These are phyloP conservation scores for Penicillium frequentans DNA, from an alignment of 2,329 filamentous ascomycete species.

Conservation along the genomic window DNA sequence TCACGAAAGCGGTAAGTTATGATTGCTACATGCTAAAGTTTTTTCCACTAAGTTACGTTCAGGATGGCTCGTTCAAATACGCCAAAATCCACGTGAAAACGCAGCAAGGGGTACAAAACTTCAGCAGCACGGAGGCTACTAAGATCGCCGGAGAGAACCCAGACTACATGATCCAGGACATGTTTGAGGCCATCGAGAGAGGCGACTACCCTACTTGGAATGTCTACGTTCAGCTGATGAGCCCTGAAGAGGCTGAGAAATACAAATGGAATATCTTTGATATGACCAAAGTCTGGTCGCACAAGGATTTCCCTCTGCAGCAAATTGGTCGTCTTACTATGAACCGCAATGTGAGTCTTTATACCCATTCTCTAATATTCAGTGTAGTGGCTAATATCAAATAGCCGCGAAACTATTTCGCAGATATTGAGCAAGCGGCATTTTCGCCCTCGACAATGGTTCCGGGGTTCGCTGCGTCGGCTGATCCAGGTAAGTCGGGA, in stretches of 20 bases:
- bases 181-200: background rate
- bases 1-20: too few relatives aligned
- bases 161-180: background rate
- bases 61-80: background rate
- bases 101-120: background rate
- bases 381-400: too few relatives aligned
- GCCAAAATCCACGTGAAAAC: background rate
- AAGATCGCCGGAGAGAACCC: background rate
- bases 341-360: background rate
- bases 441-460: too few relatives aligned
- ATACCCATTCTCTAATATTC: too few relatives aligned
- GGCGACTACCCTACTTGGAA: background rate
- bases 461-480: too few relatives aligned
- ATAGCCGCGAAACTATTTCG: too few relatives aligned
- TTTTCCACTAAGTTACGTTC: too few relatives aligned
- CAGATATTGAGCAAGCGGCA: too few relatives aligned
- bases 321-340: background rate
- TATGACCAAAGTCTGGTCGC: conserved; percentile 79
- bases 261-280: conserved; percentile 84
- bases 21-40: too few relatives aligned
- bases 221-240: conserved; percentile 54
- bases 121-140: background rate
- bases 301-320: conserved; percentile 56
- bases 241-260: conserved; percentile 67
- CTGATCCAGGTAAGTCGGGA: too few relatives aligned